Evolutionary conservation across 164 flowering plant genomes (phyloP).

Genomic region (Tinospora cordifolia): DNA sequence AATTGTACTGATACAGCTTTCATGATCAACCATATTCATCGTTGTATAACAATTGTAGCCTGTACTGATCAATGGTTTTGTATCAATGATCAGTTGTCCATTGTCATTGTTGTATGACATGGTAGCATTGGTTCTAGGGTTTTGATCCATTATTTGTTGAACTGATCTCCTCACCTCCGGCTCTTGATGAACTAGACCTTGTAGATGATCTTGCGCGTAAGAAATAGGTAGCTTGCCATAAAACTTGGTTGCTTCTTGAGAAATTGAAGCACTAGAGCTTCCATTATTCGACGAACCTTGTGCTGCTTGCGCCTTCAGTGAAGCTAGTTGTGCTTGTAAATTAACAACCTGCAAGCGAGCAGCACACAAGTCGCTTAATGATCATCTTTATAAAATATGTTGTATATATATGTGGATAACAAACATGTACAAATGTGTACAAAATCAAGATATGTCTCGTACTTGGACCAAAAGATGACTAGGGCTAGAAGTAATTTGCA

Average conservation of each 20-base stretch:
- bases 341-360: slow-evolving; percentile 54
- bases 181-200: slow-evolving; percentile 34
- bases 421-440: no score
- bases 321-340: slow-evolving; percentile 71
- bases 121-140: slow-evolving; percentile 6
- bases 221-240: slow-evolving; percentile 23
- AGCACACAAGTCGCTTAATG: no score
- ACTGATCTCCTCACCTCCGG: slow-evolving; percentile 17
- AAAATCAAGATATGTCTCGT: no score
- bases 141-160: slow-evolving; percentile 26
- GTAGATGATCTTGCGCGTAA: slow-evolving; percentile 36
- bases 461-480: no score
- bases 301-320: slow-evolving; percentile 63
- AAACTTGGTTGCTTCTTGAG: slow-evolving; percentile 9
- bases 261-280: slow-evolving; percentile 10
- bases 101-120: slow-evolving; percentile 20
- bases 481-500: no score
- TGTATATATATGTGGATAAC: no score
- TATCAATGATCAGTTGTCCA: slow-evolving; percentile 16
- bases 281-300: slow-evolving; percentile 27
- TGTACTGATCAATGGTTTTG: slow-evolving; percentile 19
- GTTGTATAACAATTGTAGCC: slow-evolving; percentile 18
- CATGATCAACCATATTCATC: slow-evolving; percentile 15
- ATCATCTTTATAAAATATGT: no score
- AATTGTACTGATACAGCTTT: slow-evolving; percentile 25